Evolutionary conservation across 352 stramenopile species (phyloP), one percentile per base, ranked within the genome.

Genomic region (Phytopythium aichiense): DNA sequence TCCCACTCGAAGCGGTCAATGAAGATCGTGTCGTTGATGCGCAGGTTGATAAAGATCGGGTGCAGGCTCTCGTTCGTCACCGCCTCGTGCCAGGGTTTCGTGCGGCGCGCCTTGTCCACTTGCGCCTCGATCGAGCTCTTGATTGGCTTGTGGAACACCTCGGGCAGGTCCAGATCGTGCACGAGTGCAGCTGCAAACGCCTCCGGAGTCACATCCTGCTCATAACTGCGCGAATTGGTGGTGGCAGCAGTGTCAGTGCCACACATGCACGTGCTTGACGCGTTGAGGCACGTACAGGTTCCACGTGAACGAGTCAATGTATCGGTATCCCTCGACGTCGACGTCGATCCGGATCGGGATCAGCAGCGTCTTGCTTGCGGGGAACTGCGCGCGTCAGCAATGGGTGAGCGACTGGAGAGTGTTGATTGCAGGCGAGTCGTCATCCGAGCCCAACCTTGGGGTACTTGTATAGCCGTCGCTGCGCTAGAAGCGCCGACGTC

Each of bases 1-100:
- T 93, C 84, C 84, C 84, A 93, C 74, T 93, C 84, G 65, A 93
- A 93, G 43, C 80, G 74, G 58, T 93, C 84, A 61, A 89, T 87
- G 40, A 91, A 79, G 56, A 93, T 79, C 40, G 84, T 91, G 65
- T 93, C 84, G 64, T 89, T 87, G 45, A 93, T 69, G 37, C 84
- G 81, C 49, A 93, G 67, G 63, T 93, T 93, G 68, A 93, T 87
- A 61, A 79, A 89, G 43, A 93, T 91, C 25, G 81, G 84, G 45
- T 90, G 77, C 38, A 93, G 69, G 64, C 78, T 89, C 66, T 91
- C 79, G 16, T 23, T 66, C 16, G 67, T 71, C 16, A 87, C 76
- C 1, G 79, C 74, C 46, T 83, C 73, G 45, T 81, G 69, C 79
- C 79, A 88, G 11, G 81, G 81, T 20, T 88, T 40, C 11, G 68